Evolutionary conservation across 306 rosid genomes (phyloP).

Genomic region (Castanea crenata): DNA sequence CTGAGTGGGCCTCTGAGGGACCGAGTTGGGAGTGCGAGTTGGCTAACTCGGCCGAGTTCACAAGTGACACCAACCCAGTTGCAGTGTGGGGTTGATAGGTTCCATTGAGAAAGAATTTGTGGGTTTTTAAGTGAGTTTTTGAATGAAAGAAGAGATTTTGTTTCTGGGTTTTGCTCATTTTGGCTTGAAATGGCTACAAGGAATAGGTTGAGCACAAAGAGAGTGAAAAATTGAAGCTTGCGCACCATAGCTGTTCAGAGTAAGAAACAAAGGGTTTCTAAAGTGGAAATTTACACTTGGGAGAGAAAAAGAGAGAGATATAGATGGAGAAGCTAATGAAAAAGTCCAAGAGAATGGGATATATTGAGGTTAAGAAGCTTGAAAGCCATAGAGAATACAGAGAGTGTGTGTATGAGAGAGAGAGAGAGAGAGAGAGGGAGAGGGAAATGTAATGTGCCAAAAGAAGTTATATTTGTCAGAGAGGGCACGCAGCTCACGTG

Average conservation of each 20-base stretch:
- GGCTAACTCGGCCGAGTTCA: conserved; percentile 63
- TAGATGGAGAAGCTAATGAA: not conserved
- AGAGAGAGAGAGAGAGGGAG: not conserved
- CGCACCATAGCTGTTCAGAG: conserved; percentile 24
- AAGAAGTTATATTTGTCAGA: conserved; percentile 49
- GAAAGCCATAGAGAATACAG: conserved; percentile 21
- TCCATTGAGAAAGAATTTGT: conserved; percentile 56
- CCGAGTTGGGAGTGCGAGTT: conserved; percentile 50
- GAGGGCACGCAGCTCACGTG: conserved; percentile 74
- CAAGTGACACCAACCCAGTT: conserved; percentile 77
- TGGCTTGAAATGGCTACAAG: conserved; percentile 16
- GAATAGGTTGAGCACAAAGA: conserved; percentile 19
- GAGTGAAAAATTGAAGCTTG: conserved; percentile 21
- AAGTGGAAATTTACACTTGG: not conserved
- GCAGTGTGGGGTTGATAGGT: conserved; percentile 51
- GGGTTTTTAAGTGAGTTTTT: conserved; percentile 49
- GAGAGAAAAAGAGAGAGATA: not conserved
- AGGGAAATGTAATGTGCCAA: not conserved
- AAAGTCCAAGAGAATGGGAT: not conserved
- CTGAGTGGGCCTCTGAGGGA: conserved; percentile 52
- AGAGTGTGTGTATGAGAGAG: not conserved
- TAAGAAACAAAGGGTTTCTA: not conserved
- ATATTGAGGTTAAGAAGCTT: conserved; percentile 5
- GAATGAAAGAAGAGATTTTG: conserved; percentile 59
- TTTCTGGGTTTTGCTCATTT: conserved; percentile 37